These are phyloP conservation scores for Hypholoma fasciculare DNA, from an alignment of 768 basidiomycete species.

Conservation along the genomic window DNA sequence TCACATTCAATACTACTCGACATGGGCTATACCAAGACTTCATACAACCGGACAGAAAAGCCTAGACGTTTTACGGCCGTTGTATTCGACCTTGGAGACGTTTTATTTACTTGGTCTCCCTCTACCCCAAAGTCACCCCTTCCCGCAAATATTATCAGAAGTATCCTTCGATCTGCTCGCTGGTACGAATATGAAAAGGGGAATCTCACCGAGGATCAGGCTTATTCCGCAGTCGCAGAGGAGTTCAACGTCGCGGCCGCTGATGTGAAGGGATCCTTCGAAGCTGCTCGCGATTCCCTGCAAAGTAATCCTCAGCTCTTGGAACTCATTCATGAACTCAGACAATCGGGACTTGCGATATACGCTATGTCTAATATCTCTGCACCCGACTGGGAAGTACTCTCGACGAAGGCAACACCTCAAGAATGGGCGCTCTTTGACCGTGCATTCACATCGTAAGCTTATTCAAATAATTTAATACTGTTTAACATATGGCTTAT, in stretches of 20 bases:
- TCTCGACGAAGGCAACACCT: conserved; percentile 35
- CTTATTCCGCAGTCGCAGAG: conserved; percentile 38
- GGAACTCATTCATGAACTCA: conserved; percentile 45
- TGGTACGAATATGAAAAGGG: conserved; percentile 60
- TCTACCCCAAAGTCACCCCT: conserved; percentile 41
- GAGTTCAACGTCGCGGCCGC: conserved; percentile 37
- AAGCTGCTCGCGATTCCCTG: conserved; percentile 48
- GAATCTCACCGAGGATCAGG: conserved; percentile 40
- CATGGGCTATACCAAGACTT: no score
- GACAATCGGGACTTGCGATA: conserved; percentile 36
- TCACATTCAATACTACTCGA: no score
- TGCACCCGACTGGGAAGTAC: conserved; percentile 45
- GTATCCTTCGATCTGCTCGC: conserved; percentile 43
- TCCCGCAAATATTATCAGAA: conserved; percentile 37
- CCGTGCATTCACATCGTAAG: conserved; percentile 40
- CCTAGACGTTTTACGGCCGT: conserved; percentile 27
- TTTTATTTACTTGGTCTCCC: conserved; percentile 55
- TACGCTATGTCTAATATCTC: conserved; percentile 66
- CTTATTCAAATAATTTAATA: neutral
- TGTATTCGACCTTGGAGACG: conserved; percentile 58
- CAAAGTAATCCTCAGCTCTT: conserved; percentile 45
- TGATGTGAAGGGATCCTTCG: conserved; percentile 45
- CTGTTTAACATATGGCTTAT: neutral
- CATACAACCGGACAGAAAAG: no score
- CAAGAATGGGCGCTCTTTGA: conserved; percentile 52